phyloP scores from a whole-genome alignment of 805 yeast genomes.

The Lipomyces spencermartinsiae region DNA sequence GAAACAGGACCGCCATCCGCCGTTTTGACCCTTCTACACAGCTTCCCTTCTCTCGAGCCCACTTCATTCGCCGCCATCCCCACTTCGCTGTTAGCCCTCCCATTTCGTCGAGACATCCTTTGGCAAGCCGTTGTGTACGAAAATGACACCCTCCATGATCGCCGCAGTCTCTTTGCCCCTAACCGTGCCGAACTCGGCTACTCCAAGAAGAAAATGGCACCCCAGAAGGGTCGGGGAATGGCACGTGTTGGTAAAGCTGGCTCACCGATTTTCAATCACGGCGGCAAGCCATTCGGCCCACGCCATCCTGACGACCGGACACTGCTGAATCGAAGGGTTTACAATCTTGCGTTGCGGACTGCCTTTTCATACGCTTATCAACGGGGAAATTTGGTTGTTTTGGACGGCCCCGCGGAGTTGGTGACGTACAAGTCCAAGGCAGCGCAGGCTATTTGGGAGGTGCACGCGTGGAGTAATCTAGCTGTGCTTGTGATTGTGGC shows the following conservation, averaged over 20 bases:
- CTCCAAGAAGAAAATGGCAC: constrained; percentile 78
- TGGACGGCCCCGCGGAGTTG: constrained; percentile 60
- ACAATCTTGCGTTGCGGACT: constrained; percentile 74
- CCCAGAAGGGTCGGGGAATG: constrained; percentile 92
- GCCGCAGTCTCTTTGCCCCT: constrained; percentile 64
- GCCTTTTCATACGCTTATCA: constrained; percentile 85
- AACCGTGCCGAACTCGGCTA: constrained; percentile 87
- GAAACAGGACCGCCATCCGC: constrained; percentile 24
- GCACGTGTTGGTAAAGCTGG: constrained; percentile 97
- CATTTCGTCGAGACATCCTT: constrained; percentile 85
- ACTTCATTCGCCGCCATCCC: constrained; percentile 77
- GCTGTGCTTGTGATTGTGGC: constrained; percentile 22
- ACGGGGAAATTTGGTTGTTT: constrained; percentile 70
- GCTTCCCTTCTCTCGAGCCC: constrained; percentile 93
- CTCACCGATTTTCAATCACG: constrained; percentile 88
- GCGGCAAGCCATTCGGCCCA: constrained; percentile 88
- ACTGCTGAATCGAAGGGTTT: constrained; percentile 72
- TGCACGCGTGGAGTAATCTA: constrained; percentile 18
- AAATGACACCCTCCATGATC: constrained; percentile 61
- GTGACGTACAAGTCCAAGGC: constrained; percentile 21
- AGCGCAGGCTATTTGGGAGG: constrained; percentile 14
- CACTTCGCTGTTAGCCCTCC: constrained; percentile 67
- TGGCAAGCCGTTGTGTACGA: constrained; percentile 96
- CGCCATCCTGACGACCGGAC: constrained; percentile 90
- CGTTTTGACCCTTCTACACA: constrained; percentile 48